phyloP scores from a whole-genome alignment of 768 basidiomycete genomes.

The Fomitopsis serialis region DNA sequence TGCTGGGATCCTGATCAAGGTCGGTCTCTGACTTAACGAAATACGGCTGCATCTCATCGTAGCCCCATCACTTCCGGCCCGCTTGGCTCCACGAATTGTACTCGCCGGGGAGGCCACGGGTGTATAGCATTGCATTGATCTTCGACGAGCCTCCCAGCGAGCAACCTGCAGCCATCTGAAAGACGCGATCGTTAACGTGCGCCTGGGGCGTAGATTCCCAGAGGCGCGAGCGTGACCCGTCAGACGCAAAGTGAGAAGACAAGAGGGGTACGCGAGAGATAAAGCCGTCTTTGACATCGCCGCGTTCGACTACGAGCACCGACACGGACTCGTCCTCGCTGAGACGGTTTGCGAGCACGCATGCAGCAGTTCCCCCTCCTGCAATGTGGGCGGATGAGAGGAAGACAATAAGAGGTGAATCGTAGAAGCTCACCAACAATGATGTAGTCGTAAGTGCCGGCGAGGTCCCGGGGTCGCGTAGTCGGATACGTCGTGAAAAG shows the following conservation, averaged over 20 bases:
- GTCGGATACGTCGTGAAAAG: too few relatives aligned
- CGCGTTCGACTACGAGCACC: slow-evolving; percentile 22
- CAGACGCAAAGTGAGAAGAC: slow-evolving; percentile 22
- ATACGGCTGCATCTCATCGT: slow-evolving; percentile 26
- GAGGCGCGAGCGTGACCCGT: slow-evolving; percentile 5
- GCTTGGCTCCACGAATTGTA: slow-evolving; percentile 25
- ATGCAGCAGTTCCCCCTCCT: background rate
- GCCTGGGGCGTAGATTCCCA: background rate
- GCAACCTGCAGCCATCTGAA: background rate
- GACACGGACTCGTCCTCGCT: background rate
- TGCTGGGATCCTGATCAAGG: background rate
- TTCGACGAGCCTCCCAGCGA: background rate
- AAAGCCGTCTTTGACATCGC: slow-evolving; percentile 21
- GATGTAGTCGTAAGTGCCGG: too few relatives aligned
- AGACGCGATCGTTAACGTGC: background rate
- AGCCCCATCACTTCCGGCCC: slow-evolving; percentile 31
- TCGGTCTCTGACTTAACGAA: slow-evolving; percentile 24
- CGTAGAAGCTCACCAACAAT: too few relatives aligned
- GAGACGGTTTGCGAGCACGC: background rate
- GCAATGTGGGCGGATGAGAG: too few relatives aligned
- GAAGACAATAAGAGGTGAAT: too few relatives aligned
- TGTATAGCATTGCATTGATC: slow-evolving; percentile 12
- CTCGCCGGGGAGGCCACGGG: slow-evolving; percentile 23
- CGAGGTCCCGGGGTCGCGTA: too few relatives aligned
- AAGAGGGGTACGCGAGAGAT: slow-evolving; percentile 25